These are phyloP conservation scores for Populus hybrid DNA, from an alignment of 441 rosid species.

Conservation along the genomic window DNA sequence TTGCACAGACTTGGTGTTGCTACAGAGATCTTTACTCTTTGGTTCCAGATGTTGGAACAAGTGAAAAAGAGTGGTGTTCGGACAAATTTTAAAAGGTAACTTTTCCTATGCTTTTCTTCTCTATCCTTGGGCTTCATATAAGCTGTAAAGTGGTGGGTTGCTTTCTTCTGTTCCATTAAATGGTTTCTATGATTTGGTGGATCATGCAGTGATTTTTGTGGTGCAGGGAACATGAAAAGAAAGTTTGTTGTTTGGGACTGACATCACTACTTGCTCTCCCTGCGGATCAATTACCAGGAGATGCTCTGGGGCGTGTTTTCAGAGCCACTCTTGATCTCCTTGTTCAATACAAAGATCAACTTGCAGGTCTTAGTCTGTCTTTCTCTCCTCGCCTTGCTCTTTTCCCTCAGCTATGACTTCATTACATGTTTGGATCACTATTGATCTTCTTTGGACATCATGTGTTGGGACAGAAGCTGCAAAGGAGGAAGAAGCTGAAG, in stretches of 20 bases:
- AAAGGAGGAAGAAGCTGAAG: constrained; percentile 81
- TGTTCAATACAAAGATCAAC: constrained; percentile 91
- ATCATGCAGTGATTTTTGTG: constrained; percentile 16
- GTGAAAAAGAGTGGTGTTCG: constrained; percentile 71
- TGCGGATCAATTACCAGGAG: constrained; percentile 70
- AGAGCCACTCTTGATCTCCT: constrained; percentile 83
- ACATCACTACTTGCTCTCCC: constrained; percentile 81
- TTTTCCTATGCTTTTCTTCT: neutral
- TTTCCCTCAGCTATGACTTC: neutral
- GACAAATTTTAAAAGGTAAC: constrained; percentile 82
- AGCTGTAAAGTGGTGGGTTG: neutral
- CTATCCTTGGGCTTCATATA: neutral
- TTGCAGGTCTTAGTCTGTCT: constrained; percentile 62
- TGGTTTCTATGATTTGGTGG: neutral
- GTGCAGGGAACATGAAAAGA: constrained; percentile 90
- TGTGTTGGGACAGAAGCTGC: constrained; percentile 56
- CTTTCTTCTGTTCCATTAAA: too few relatives aligned
- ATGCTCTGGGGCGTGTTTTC: constrained; percentile 81
- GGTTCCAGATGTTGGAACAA: constrained; percentile 96
- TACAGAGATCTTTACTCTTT: constrained; percentile 64
- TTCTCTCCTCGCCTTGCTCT: neutral
- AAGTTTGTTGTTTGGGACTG: constrained; percentile 95
- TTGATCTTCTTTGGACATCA: neutral
- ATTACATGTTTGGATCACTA: neutral
- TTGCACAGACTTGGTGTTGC: constrained; percentile 76